phyloP scores from a whole-genome alignment of 257 asterid species.

The Solanum medicagineum region DNA sequence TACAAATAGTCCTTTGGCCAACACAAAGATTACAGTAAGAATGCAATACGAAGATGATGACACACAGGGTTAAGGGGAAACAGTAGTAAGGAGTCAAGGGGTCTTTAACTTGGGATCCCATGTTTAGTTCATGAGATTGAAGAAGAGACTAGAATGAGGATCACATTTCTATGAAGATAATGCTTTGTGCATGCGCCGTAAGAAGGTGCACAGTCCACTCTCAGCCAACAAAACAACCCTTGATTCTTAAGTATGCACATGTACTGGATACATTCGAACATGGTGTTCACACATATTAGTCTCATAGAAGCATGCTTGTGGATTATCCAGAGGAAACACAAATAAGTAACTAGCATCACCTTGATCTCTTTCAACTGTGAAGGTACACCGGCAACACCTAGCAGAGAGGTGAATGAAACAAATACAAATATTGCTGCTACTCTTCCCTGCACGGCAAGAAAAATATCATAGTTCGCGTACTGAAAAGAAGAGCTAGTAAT shows the following conservation, averaged over 20 bases:
- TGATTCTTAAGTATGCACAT: neutral
- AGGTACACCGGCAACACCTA: constrained; percentile 80
- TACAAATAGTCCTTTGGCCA: neutral
- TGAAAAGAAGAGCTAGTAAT: neutral
- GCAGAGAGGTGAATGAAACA: constrained; percentile 71
- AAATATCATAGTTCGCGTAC: neutral
- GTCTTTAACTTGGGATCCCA: neutral
- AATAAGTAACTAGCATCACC: constrained; percentile 31
- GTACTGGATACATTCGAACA: neutral
- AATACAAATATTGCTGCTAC: constrained; percentile 78
- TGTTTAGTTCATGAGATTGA: neutral
- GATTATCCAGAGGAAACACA: neutral
- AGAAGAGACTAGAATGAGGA: neutral
- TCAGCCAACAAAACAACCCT: neutral
- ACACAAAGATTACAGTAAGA: neutral
- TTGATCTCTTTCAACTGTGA: constrained; percentile 84
- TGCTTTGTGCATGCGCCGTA: neutral
- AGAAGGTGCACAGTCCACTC: neutral
- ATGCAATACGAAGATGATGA: neutral
- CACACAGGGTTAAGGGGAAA: neutral
- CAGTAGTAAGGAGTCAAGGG: neutral
- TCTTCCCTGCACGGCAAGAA: constrained; percentile 52
- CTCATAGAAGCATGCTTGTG: neutral
- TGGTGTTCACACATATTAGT: neutral
- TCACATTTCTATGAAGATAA: neutral